These are phyloP conservation scores for Grifola frondosa DNA, from an alignment of 1,284 basidiomycete genomes.

Conservation along the genomic window DNA sequence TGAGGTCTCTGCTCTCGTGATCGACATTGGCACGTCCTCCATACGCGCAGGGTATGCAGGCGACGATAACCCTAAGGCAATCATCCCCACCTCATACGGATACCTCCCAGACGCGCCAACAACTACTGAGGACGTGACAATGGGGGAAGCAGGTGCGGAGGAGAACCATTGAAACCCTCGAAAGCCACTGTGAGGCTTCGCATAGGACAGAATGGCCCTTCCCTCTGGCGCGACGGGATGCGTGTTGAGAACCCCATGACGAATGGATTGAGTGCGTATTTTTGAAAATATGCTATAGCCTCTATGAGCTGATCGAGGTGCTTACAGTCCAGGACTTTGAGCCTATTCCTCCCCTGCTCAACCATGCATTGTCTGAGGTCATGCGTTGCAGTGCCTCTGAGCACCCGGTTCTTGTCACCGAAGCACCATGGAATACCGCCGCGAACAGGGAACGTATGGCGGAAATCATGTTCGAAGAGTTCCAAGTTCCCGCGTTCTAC, in stretches of 20 bases:
- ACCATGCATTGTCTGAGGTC: slow-evolving; percentile 73
- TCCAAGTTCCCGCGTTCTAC: slow-evolving; percentile 94
- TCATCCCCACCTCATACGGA: slow-evolving; percentile 90
- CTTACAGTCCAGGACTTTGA: slow-evolving; percentile 75
- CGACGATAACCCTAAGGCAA: slow-evolving; percentile 92
- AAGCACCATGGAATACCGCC: slow-evolving; percentile 94
- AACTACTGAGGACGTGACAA: slow-evolving; percentile 49
- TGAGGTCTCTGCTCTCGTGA: slow-evolving; percentile 92
- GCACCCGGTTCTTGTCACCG: slow-evolving; percentile 92
- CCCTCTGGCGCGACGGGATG: slow-evolving; percentile 89
- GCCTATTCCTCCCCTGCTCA: slow-evolving; percentile 71
- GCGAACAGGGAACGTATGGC: slow-evolving; percentile 91
- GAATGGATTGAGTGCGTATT: slow-evolving; percentile 79
- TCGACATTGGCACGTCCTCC: slow-evolving; percentile 91
- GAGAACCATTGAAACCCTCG: slow-evolving; percentile 23
- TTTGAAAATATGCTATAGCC: background rate
- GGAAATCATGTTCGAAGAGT: slow-evolving; percentile 97
- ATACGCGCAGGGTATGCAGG: slow-evolving; percentile 95
- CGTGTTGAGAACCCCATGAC: slow-evolving; percentile 83
- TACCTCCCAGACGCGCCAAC: slow-evolving; percentile 45
- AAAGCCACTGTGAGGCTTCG: slow-evolving; percentile 62
- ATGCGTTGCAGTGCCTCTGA: slow-evolving; percentile 77
- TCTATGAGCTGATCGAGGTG: slow-evolving; percentile 8
- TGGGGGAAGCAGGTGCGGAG: slow-evolving; percentile 47
- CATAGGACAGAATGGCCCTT: slow-evolving; percentile 89